A percentile compares a stretch with the other conserved stretches of the same genome.
phyloP scores from a whole-genome alignment of 805 yeast genomes.

The Candida boleticola region DNA sequence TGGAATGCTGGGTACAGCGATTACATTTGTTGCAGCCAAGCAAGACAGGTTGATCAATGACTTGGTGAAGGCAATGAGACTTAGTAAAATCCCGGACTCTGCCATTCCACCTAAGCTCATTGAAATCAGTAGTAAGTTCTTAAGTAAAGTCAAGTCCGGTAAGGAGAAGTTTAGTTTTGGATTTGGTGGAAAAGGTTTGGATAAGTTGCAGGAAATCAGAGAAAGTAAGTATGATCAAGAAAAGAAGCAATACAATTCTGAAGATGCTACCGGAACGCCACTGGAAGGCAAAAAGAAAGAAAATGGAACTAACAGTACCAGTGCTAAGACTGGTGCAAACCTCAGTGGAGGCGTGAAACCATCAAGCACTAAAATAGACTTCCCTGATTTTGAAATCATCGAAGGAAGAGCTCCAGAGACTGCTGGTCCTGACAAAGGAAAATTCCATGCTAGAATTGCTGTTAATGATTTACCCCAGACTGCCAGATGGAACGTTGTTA shows the following conservation, averaged over 20 bases:
- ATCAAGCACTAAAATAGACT: slow-evolving; percentile 11
- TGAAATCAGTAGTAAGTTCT: slow-evolving; percentile 53
- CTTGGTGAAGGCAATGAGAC: slow-evolving; percentile 62
- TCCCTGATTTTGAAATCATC: slow-evolving; percentile 47
- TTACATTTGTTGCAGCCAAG: slow-evolving; percentile 59
- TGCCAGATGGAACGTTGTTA: slow-evolving; percentile 76
- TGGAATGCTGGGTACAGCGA: slow-evolving; percentile 60
- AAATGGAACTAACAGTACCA: slow-evolving; percentile 3
- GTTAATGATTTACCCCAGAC: slow-evolving; percentile 84
- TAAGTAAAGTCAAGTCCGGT: slow-evolving; percentile 62
- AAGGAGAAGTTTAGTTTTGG: slow-evolving; percentile 68
- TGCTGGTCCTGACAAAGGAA: slow-evolving; percentile 52
- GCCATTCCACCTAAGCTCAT: slow-evolving; percentile 52
- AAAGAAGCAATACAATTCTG: slow-evolving; percentile 47
- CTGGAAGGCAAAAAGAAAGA: slow-evolving; percentile 12
- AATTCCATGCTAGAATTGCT: slow-evolving; percentile 65
- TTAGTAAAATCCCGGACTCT: slow-evolving; percentile 44
- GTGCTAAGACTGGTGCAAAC: not conserved
- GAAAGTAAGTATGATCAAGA: slow-evolving; percentile 50
- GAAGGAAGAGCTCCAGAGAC: slow-evolving; percentile 54
- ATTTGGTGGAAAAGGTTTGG: slow-evolving; percentile 91
- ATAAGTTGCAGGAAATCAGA: slow-evolving; percentile 65
- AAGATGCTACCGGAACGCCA: slow-evolving; percentile 17
- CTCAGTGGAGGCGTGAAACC: not conserved
- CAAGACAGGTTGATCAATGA: slow-evolving; percentile 69